Percentiles rank a stretch among this genome's conserved stretches.
phyloP scores from a whole-genome alignment of 2,329 filamentous ascomycete genomes.

The Botrytis squamosa region DNA sequence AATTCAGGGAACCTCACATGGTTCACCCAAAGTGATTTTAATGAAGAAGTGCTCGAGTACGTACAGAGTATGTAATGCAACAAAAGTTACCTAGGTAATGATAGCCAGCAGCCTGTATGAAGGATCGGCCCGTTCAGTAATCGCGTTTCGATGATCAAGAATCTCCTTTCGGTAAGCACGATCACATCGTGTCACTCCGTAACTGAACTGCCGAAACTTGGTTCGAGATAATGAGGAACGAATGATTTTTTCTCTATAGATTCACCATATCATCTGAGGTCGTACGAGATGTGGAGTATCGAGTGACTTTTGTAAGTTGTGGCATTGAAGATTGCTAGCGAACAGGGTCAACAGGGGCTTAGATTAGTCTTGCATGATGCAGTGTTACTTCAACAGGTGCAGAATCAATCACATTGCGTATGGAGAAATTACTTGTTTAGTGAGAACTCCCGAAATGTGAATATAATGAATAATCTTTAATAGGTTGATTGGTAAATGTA shows the following conservation, averaged over 20 bases:
- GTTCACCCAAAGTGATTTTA: neutral
- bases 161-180: neutral
- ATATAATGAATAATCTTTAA: neutral
- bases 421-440: slow-evolving; percentile 1
- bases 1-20: neutral
- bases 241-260: neutral
- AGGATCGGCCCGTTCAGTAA: slow-evolving; percentile 10
- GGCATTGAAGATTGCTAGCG: slow-evolving; percentile 3
- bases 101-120: slow-evolving; percentile 4
- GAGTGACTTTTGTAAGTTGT: neutral
- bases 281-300: neutral
- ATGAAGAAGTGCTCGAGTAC: neutral
- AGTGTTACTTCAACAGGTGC: slow-evolving; percentile 2
- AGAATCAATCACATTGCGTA: neutral
- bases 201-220: slow-evolving; percentile 9
- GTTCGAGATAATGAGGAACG: neutral
- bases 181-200: neutral
- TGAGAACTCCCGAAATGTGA: neutral
- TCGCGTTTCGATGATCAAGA: neutral
- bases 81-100: neutral
- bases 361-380: neutral
- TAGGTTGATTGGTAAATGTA: neutral
- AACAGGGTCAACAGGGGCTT: neutral
- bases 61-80: neutral
- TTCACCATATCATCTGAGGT: neutral